phyloP scores from a whole-genome alignment of 2,329 filamentous ascomycete genomes.

The Camillea tinctor region DNA sequence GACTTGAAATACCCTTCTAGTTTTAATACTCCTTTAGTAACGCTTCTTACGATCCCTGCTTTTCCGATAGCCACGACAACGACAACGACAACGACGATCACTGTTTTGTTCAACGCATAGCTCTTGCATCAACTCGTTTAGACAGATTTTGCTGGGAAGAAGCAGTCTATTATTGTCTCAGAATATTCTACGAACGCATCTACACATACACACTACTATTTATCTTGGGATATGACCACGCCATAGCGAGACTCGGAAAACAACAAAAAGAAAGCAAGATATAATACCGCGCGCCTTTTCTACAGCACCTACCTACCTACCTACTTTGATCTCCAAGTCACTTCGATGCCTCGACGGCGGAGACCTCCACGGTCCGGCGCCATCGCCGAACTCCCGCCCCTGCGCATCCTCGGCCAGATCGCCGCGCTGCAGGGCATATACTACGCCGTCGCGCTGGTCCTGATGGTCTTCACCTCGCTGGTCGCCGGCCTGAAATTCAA shows the following conservation, averaged over 20 bases:
- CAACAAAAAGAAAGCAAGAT: neutral
- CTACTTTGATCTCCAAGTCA: neutral
- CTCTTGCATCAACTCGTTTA: neutral
- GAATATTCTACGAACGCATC: neutral
- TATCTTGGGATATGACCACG: neutral
- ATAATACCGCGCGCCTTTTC: conserved; percentile 1
- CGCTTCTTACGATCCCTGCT: neutral
- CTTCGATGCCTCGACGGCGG: conserved; percentile 50
- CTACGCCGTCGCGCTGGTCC: conserved; percentile 49
- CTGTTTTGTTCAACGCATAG: neutral
- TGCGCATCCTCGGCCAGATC: conserved; percentile 60
- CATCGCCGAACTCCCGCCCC: conserved; percentile 58
- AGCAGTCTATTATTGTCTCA: neutral
- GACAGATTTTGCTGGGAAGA: too few species aligned
- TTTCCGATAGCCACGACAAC: too few species aligned
- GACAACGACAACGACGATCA: neutral
- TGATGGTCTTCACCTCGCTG: conserved; percentile 58
- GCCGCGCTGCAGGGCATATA: conserved; percentile 55
- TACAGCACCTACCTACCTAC: neutral
- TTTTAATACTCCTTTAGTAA: neutral
- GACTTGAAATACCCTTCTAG: neutral
- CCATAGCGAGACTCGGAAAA: neutral
- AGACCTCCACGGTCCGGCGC: conserved; percentile 60
- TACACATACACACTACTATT: neutral
- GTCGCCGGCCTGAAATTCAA: conserved; percentile 56